A percentile compares a stretch with the other conserved stretches of the same genome.
These are phyloP conservation scores for Eragrostis curvula DNA, from an alignment of 176 grass and related monocot genomes.

Conservation along the genomic window DNA sequence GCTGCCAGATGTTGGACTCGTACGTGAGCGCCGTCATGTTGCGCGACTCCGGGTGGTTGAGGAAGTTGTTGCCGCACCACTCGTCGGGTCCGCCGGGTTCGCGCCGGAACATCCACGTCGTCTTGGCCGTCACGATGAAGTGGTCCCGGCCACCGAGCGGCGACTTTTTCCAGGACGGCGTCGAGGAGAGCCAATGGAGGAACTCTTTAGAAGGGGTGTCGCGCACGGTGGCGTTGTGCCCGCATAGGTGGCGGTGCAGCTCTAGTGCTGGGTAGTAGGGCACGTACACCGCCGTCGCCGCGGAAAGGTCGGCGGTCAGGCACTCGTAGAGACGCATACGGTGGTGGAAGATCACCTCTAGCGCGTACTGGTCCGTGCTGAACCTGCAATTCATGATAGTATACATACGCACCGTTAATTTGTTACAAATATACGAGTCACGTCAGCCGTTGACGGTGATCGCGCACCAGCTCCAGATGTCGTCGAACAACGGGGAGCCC, in stretches of 20 bases:
- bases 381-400: no score
- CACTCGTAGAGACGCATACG: constrained; percentile 72
- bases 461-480: constrained; percentile 39
- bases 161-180: constrained; percentile 54
- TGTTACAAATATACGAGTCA: no score
- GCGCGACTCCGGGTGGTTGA: constrained; percentile 40
- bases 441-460: constrained; percentile 45
- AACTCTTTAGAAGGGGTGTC: constrained; percentile 45
- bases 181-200: constrained; percentile 57
- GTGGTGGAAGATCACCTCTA: constrained; percentile 80
- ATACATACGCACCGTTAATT: no score
- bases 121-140: constrained; percentile 63
- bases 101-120: constrained; percentile 65
- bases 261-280: constrained; percentile 72
- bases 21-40: constrained; percentile 65
- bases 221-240: constrained; percentile 48
- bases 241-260: constrained; percentile 61
- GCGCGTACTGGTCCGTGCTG: constrained; percentile 65
- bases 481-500: constrained; percentile 31
- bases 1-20: constrained; percentile 53
- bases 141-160: constrained; percentile 59
- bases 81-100: constrained; percentile 2
- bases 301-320: constrained; percentile 46
- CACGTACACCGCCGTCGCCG: constrained; percentile 62
- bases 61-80: constrained; percentile 65